Conservation (phyloP, 345 rosid genomes). For the Lepidium sativum region DNA sequence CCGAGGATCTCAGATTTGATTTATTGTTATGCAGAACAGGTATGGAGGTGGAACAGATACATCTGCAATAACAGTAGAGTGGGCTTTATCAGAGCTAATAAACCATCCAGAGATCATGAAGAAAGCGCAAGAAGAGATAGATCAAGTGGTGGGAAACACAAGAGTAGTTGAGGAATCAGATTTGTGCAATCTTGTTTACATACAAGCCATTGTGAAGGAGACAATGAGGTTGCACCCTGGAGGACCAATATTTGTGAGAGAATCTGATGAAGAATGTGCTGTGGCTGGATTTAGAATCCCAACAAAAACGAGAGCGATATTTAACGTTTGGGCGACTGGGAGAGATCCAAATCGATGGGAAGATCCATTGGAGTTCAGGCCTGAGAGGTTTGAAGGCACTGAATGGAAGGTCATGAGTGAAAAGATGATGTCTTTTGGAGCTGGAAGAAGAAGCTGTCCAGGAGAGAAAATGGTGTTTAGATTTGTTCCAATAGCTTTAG, state of each 20-base stretch:
- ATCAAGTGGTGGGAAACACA: slow-evolving; percentile 40
- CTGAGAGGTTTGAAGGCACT: slow-evolving; percentile 47
- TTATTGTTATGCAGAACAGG: slow-evolving; percentile 37
- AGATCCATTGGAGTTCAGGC: slow-evolving; percentile 44
- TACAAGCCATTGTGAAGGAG: slow-evolving; percentile 61
- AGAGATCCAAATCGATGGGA: slow-evolving; percentile 49
- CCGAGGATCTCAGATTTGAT: background rate
- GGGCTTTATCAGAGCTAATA: slow-evolving; percentile 70
- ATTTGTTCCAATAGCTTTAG: slow-evolving; percentile 17
- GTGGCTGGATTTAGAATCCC: slow-evolving; percentile 41
- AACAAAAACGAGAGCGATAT: slow-evolving; percentile 40
- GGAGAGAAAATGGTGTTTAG: slow-evolving; percentile 29
- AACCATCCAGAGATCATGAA: slow-evolving; percentile 55
- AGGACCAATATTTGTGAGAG: slow-evolving; percentile 43
- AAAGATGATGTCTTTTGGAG: slow-evolving; percentile 47
- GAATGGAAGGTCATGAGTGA: slow-evolving; percentile 29
- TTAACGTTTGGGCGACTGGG: slow-evolving; percentile 50
- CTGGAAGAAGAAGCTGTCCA: slow-evolving; percentile 57
- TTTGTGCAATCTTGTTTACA: slow-evolving; percentile 42
- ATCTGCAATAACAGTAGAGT: slow-evolving; percentile 47
- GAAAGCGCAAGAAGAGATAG: slow-evolving; percentile 49
- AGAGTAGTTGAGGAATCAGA: slow-evolving; percentile 55
- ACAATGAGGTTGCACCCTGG: slow-evolving; percentile 67
- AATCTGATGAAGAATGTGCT: slow-evolving; percentile 36
- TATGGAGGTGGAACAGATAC: slow-evolving; percentile 68